Base-by-base conservation (phyloP, 139 green algal species). In the Pedinophyceae sp. region DNA sequence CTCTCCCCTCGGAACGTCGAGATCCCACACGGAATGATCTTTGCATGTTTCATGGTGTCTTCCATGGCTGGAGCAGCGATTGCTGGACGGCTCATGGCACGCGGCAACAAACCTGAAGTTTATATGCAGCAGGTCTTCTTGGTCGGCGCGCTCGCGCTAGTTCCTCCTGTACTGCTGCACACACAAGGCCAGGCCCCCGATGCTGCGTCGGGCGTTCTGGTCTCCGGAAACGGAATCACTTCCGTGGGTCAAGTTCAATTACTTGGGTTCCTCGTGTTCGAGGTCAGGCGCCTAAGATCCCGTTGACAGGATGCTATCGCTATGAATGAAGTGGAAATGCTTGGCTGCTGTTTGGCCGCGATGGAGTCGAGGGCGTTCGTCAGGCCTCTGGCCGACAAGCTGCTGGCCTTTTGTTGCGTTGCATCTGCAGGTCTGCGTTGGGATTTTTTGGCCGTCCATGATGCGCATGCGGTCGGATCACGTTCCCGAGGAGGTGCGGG, bases 401-500 rank as follows among this genome's bases (percentile, higher is more conserved):
- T 52, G 23, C 25, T 51, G 10, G n/a, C 25, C 10, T 27, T 54
- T 45, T 54, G 16, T 19, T 55, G 50, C 6, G 15, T 55, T 55
- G 7, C 50, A 55, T 38, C 10, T 38, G 24, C 10, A 72, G 69
- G 30, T 76, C 43, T 27, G 19, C 43, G 25, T 91, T 28, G 88
- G 89, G 49, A 59, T 95, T 29, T 97, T 97, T 75, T 97, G 89
- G 89, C 89, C 89, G 1, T 82, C 61, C 61, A 95, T 97, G 79
- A 97, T 97, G 89, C 89, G 78, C 28, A 81, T 95, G 72, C 78
- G 86, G 19, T 71, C 73, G 39, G 59, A 78, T 50, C 92, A 94
- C 67, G 76, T 98, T 27, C 90, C 90, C 0, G 90, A 98, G 67
- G 86, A 95, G 61, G 68, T 83, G 55, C 72, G 89, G 15, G 80